Evolutionary conservation across 2,329 filamentous ascomycete species (phyloP).

Genomic region (Cladosporium sp.): DNA sequence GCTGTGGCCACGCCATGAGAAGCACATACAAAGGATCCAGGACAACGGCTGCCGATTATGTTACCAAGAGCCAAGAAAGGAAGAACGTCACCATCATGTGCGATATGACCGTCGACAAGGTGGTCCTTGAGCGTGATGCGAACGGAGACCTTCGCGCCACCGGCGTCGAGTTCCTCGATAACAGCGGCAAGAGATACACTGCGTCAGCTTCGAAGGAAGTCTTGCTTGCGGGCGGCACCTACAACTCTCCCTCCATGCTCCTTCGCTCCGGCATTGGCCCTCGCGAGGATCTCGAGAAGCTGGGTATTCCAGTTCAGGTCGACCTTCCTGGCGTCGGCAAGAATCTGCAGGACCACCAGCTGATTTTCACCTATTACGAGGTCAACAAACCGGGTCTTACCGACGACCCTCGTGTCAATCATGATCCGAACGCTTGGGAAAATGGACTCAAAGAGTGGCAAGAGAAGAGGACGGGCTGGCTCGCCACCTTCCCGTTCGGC

Average conservation of each 20-base stretch:
- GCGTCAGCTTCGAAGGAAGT: constrained; percentile 37
- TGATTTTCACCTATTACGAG: constrained; percentile 56
- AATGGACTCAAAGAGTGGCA: constrained; percentile 48
- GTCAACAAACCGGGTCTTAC: constrained; percentile 47
- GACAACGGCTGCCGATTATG: constrained; percentile 50
- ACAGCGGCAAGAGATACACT: constrained; percentile 34
- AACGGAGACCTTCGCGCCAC: constrained; percentile 42
- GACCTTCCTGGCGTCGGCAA: constrained; percentile 57
- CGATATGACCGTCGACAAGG: constrained; percentile 49
- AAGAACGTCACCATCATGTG: constrained; percentile 43
- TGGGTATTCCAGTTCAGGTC: constrained; percentile 47
- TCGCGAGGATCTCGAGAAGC: constrained; percentile 42
- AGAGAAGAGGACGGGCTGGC: constrained; percentile 51
- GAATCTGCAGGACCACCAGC: constrained; percentile 34
- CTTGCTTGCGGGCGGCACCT: constrained; percentile 46
- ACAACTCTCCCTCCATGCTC: constrained; percentile 57
- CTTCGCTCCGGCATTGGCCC: constrained; percentile 58
- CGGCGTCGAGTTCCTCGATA: constrained; percentile 38
- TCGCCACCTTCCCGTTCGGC: constrained; percentile 59
- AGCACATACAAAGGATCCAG: constrained; percentile 49
- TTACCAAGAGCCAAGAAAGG: constrained; percentile 34
- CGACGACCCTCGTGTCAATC: constrained; percentile 52
- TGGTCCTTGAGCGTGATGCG: constrained; percentile 54
- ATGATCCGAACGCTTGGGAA: constrained; percentile 43
- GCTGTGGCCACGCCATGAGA: constrained; percentile 50